A percentile compares a stretch with the other conserved stretches of the same genome.
Evolutionary conservation across 139 green algal genomes (phyloP).

Genomic region (Edaphochlamys debaryana): DNA sequence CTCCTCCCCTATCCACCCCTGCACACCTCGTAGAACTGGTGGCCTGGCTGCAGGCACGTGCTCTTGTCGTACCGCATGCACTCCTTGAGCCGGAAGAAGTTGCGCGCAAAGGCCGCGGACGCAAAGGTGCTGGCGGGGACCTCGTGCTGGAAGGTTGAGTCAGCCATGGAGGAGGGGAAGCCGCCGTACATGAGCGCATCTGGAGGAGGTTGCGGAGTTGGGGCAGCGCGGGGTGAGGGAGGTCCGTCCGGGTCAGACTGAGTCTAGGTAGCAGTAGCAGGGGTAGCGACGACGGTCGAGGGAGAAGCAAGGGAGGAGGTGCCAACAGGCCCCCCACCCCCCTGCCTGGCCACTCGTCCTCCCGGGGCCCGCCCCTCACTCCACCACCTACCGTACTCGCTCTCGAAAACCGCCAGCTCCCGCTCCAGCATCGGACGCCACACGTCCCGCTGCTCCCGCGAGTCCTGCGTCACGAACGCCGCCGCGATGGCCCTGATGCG

Average conservation of each 20-base stretch:
- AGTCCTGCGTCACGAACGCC: no score
- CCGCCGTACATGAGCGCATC: conserved; percentile 35
- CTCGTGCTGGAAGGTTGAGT: neutral
- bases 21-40: conserved; percentile 36
- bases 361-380: no score
- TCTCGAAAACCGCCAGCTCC: neutral
- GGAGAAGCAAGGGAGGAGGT: no score
- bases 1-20: neutral
- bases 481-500: no score
- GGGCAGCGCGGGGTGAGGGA: no score
- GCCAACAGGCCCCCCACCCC: no score
- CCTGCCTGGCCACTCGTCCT: no score
- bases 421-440: neutral
- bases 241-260: no score
- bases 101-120: conserved; percentile 1
- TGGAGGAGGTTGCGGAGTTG: no score
- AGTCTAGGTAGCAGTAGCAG: no score
- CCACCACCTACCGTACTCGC: no score
- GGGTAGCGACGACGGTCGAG: no score
- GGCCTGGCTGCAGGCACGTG: neutral
- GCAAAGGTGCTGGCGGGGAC: conserved; percentile 17
- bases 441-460: neutral
- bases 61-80: conserved; percentile 28
- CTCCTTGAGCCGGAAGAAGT: conserved; percentile 22
- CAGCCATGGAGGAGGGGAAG: neutral